phyloP scores from a whole-genome alignment of 345 rosid genomes.

The Camelina neglecta region DNA sequence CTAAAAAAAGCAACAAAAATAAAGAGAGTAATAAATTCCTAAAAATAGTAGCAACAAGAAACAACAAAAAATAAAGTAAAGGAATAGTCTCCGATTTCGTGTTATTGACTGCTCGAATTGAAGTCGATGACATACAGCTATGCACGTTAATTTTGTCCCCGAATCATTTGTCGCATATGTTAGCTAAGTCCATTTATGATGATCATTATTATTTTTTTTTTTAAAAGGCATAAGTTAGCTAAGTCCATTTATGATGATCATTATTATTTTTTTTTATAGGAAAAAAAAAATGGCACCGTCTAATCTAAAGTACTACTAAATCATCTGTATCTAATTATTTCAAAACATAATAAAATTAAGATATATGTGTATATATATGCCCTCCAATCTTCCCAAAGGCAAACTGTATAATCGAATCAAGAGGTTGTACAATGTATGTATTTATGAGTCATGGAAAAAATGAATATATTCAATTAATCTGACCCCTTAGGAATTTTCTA shows the following conservation, averaged over 20 bases:
- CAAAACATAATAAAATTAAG: not conserved
- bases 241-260: not conserved
- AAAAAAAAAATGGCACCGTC: constrained; percentile 17
- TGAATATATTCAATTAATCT: constrained; percentile 41
- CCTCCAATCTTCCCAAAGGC: constrained; percentile 22
- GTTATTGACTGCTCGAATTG: constrained; percentile 16
- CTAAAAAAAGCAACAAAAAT: constrained; percentile 1
- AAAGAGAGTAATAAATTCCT: not conserved
- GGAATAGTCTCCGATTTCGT: constrained; percentile 26
- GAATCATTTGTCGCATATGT: constrained; percentile 39
- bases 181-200: constrained; percentile 14
- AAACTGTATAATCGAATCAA: constrained; percentile 26
- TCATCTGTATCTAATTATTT: constrained; percentile 25
- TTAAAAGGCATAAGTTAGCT: constrained; percentile 33
- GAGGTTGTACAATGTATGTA: constrained; percentile 36
- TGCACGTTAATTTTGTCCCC: constrained; percentile 35
- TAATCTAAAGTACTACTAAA: constrained; percentile 16
- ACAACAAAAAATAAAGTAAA: not conserved
- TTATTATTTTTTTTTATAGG: no score
- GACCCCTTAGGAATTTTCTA: constrained; percentile 31
- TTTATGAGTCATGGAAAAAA: constrained; percentile 13
- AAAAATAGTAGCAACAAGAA: not conserved
- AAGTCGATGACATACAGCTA: constrained; percentile 38
- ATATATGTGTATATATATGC: not conserved
- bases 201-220: no score